A percentile compares a stretch with the other conserved stretches of the same genome.
These are phyloP conservation scores for Phytomonas francai DNA, from an alignment of 208 protist genomes.

Conservation along the genomic window DNA sequence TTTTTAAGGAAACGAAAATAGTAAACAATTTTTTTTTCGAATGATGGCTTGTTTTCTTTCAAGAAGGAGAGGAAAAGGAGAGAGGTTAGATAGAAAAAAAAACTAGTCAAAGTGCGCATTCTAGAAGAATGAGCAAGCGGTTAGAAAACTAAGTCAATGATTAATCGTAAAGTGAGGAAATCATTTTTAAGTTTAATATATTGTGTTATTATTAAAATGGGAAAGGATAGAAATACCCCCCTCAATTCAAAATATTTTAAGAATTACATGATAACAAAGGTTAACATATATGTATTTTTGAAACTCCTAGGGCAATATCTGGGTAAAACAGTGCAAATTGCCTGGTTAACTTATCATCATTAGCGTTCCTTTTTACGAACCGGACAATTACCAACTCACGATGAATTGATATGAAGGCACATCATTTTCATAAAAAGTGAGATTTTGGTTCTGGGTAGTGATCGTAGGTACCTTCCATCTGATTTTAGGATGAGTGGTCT, in stretches of 20 bases:
- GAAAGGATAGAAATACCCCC: neutral
- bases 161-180: neutral
- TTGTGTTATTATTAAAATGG: neutral
- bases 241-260: neutral
- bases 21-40: neutral
- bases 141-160: neutral
- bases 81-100: neutral
- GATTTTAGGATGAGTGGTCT: neutral
- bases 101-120: neutral
- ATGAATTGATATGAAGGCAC: neutral
- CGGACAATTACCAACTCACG: neutral
- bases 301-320: neutral
- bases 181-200: neutral
- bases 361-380: neutral
- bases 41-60: slow-evolving; percentile 5
- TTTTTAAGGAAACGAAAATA: neutral
- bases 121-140: neutral
- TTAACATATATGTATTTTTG: neutral
- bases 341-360: neutral
- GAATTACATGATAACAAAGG: neutral
- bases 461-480: neutral
- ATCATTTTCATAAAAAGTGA: neutral
- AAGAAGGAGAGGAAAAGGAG: slow-evolving; percentile 11
- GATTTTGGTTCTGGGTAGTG: neutral
- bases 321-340: neutral